Evolutionary conservation across 106 monocot genomes (phyloP).

Genomic region (Hemerocallis citrina): DNA sequence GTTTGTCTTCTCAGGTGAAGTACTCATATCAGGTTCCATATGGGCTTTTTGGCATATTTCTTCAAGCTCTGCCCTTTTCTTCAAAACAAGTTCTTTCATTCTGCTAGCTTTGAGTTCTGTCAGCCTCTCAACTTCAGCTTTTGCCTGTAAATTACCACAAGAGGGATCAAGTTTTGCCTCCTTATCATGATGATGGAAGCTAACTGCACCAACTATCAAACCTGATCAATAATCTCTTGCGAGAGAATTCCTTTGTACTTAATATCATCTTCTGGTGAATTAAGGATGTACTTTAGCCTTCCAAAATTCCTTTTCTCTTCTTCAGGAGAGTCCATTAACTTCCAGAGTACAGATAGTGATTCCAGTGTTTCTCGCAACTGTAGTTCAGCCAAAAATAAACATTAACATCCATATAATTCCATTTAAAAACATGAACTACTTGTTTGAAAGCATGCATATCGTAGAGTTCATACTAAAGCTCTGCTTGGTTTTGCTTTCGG

Average conservation of each 20-base stretch:
- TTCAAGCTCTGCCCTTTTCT: constrained; percentile 69
- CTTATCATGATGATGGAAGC: background rate
- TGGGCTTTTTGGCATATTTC: constrained; percentile 80
- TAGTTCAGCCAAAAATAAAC: background rate
- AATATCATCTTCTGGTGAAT: constrained; percentile 40
- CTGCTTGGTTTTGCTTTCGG: too few relatives aligned
- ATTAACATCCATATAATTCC: background rate
- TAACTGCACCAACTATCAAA: constrained; percentile 6
- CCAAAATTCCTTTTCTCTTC: constrained; percentile 52
- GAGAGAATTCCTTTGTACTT: constrained; percentile 45
- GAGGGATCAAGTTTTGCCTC: background rate
- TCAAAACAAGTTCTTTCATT: constrained; percentile 86
- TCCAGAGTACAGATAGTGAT: constrained; percentile 69
- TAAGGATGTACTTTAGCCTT: constrained; percentile 39
- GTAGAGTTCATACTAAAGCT: too few relatives aligned
- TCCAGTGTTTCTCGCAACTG: constrained; percentile 68
- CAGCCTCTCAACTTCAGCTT: constrained; percentile 75
- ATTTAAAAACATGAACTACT: background rate
- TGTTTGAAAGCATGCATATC: background rate
- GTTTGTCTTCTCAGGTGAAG: constrained; percentile 57
- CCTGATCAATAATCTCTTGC: constrained; percentile 64
- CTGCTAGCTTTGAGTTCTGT: constrained; percentile 75
- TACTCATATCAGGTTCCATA: constrained; percentile 75
- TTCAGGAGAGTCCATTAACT: constrained; percentile 76
- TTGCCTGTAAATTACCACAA: constrained; percentile 29